Base-by-base conservation (phyloP, 352 stramenopile species). In the Aphanomyces invadans region DNA sequence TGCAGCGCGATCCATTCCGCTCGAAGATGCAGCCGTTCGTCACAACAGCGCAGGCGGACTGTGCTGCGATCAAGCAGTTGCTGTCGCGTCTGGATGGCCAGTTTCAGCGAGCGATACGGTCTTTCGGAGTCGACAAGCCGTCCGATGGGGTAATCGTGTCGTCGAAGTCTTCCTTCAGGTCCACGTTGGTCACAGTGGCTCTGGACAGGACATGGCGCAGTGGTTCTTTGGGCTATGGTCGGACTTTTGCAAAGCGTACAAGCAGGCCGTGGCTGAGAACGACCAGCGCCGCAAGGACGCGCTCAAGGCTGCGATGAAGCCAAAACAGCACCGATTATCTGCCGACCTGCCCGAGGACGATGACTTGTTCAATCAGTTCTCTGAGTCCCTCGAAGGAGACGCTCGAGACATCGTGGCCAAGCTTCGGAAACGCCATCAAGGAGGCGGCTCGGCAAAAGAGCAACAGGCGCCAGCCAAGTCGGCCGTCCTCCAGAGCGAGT, bases 311-410 rank as follows among this genome's bases (percentile, higher is more conserved):
- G 49, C 15, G 11, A 5, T n/a, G 12, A 21, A 19, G 19, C 10
- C 46, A 10, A 54, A 26, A 9, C 19, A 53, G 21, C 15, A 29
- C 21, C 31, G 21, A 12, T 31, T 9, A 32, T 49, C 38, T 12
- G 33, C n/a, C 29, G 59, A 66, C n/a, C n/a, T n/a, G 42, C 44
- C 44, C 2, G 48, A 66, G 28, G 48, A 66, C 28, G 59, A 31
- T 17, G 48, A 52, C 29, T 29, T 66, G 29, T 66, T 66, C 48
- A 57, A 66, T 29, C 44, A 59, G 59, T 66, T 59, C 23, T 59
- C 44, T 11, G 48, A 66, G 29, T 59, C 44, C 15, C 59, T 59
- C 2, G 44, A 52, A 46, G 59, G 59, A 17, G 59, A 66, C 26
- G 59, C 59, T 10, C 23, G 29, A 4, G 59, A 66, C 2, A 66